Base-by-base conservation (phyloP, 257 asterid genomes). In the Solanum tarijense region DNA sequence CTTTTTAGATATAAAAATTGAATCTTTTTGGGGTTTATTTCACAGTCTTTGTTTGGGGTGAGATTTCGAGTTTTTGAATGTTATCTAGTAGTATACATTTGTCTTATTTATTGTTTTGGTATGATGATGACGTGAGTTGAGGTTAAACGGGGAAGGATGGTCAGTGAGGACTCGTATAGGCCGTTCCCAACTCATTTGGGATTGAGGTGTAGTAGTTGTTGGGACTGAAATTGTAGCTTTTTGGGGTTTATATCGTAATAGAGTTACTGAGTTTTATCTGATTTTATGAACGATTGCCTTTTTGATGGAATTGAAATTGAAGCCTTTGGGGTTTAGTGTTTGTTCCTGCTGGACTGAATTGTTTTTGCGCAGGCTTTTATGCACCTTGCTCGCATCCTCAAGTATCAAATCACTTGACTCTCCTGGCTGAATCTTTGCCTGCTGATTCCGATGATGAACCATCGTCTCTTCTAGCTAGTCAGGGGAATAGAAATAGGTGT, bases 401-500 rank as follows among this genome's bases (percentile, higher is more conserved):
- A 89, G 94, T 97, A 58, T 90, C 99, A 32, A 95, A 91, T 89
- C 98, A 88, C 91, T 91, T 97, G 85, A 96, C 98, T 66, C 97
- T 96, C 90, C 91, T 93, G 81, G 85, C 98, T 27, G 99, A 96
- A 89, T 97, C 99, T 11, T 92, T 97, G 73, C 98, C 98, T 58
- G 85, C 89, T 38, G 98, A 94, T 86, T 90, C 89, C 41, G 86
- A 86, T 81, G 95, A 92, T 83, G 90, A 91, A 52, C 69, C 96
- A 79, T 89, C 86, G 74, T 35, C 68, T 48, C 78, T 87, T 29
- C 86, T 69, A 73, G 60, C 86, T 69, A 93, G 87, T 89, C 90
- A 87, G 87, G 98, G 98, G 86, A 96, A 94, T 91, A 92, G 99
- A 94, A 97, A 96, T 69, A 93, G 94, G 65, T 97, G 98, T 88